Evolutionary conservation across 176 grass and related monocot genomes (phyloP).

Genomic region (Oropetium thomaeum): DNA sequence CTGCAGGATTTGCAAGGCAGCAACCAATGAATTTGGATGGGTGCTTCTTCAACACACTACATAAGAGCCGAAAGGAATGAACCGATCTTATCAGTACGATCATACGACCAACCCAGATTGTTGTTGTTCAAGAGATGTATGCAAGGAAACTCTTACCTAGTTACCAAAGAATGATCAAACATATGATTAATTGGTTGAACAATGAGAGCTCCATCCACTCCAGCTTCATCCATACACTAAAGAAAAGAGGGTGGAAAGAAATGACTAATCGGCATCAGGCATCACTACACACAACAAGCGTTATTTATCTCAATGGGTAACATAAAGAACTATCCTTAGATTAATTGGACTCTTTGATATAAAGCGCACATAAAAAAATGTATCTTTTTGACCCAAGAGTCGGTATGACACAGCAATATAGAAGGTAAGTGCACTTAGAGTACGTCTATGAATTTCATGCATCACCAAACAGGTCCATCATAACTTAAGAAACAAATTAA

Average conservation of each 20-base stretch:
- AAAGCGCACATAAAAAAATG: neutral
- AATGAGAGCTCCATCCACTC: constrained; percentile 81
- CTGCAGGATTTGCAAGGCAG: constrained; percentile 85
- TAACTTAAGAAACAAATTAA: neutral
- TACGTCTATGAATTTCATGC: neutral
- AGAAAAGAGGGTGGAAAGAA: neutral
- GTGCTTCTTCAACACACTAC: constrained; percentile 76
- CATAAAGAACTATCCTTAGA: neutral
- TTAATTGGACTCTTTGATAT: neutral
- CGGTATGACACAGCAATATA: neutral
- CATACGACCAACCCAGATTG: neutral
- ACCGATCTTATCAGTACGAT: neutral
- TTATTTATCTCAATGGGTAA: neutral
- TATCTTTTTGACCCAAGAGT: neutral
- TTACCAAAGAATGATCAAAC: constrained; percentile 84
- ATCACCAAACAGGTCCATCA: neutral
- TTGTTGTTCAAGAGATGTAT: neutral
- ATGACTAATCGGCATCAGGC: neutral
- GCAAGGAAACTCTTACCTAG: constrained; percentile 44
- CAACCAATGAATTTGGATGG: constrained; percentile 89
- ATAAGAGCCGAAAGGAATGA: neutral
- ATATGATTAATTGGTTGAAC: constrained; percentile 90
- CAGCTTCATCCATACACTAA: constrained; percentile 77
- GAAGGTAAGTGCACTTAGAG: neutral
- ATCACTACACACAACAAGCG: neutral